phyloP scores from a whole-genome alignment of 2,329 filamentous ascomycete species.

The Colletotrichum sp. region DNA sequence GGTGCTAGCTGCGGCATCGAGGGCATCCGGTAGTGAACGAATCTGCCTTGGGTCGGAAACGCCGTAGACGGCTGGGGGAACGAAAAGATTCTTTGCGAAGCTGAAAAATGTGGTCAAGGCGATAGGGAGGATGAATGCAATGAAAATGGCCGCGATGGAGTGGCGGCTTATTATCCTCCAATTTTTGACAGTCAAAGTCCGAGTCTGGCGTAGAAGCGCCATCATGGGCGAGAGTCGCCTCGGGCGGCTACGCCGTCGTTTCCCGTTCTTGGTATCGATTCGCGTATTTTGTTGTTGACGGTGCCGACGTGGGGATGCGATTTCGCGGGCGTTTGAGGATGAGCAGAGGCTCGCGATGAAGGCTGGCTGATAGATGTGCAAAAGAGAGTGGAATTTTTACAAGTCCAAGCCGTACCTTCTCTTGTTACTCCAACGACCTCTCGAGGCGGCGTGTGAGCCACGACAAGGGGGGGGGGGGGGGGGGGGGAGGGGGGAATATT shows the following conservation, averaged over 20 bases:
- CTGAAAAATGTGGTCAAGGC: slow-evolving; percentile 64
- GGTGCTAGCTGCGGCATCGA: slow-evolving; percentile 56
- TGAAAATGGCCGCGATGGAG: slow-evolving; percentile 53
- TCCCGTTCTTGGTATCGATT: not conserved
- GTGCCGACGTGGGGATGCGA: not conserved
- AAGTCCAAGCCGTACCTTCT: not conserved
- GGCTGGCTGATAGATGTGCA: not conserved
- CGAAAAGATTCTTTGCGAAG: slow-evolving; percentile 83
- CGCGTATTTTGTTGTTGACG: not conserved
- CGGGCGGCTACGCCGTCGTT: no score
- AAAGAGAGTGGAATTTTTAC: not conserved
- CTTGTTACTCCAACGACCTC: not conserved
- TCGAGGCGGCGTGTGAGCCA: not conserved
- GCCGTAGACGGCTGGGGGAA: slow-evolving; percentile 77
- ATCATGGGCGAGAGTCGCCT: slow-evolving; percentile 36
- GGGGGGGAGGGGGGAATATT: no score
- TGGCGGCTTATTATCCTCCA: slow-evolving; percentile 65
- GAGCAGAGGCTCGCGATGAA: not conserved
- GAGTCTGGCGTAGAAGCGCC: slow-evolving; percentile 61
- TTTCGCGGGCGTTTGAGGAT: not conserved
- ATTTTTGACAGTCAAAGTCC: slow-evolving; percentile 68
- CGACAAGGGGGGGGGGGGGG: not conserved
- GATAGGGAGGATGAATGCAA: slow-evolving; percentile 65
- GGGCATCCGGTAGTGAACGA: slow-evolving; percentile 67
- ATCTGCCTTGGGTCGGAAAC: slow-evolving; percentile 68